A percentile compares a stretch with the other conserved stretches of the same genome.
These are phyloP conservation scores for Aspergillus fischeri DNA, from an alignment of 2,329 filamentous ascomycete species.

Conservation along the genomic window DNA sequence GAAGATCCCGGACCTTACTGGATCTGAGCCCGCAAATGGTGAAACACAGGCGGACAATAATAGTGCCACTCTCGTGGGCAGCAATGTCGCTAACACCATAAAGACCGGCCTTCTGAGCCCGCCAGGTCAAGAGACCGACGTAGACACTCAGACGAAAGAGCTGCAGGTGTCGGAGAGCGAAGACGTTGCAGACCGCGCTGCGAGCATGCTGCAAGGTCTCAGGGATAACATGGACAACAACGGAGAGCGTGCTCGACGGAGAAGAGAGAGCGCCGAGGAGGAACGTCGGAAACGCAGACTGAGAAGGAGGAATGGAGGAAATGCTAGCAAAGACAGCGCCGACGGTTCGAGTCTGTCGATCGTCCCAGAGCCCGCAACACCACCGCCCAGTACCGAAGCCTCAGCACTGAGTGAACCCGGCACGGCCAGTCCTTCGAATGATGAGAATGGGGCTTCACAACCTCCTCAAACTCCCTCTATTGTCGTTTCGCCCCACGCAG, in stretches of 20 bases:
- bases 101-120: conserved; percentile 49
- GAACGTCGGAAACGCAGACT: conserved; percentile 66
- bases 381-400: conserved; percentile 23
- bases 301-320: conserved; percentile 57
- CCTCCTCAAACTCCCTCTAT: conserved; percentile 30
- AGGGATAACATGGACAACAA: conserved; percentile 56
- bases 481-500: conserved; percentile 29
- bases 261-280: conserved; percentile 73
- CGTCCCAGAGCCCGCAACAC: conserved; percentile 30
- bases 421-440: conserved; percentile 19
- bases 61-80: neutral
- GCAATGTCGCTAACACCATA: conserved; percentile 3
- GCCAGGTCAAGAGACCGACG: conserved; percentile 33
- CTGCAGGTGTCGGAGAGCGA: conserved; percentile 51
- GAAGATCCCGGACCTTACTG: conserved; percentile 66
- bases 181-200: conserved; percentile 81
- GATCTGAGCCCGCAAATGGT: conserved; percentile 56
- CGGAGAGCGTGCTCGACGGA: conserved; percentile 56
- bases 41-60: conserved; percentile 47
- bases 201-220: conserved; percentile 77
- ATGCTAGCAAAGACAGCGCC: conserved; percentile 34
- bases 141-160: conserved; percentile 28
- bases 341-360: conserved; percentile 29
- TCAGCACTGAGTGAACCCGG: conserved; percentile 18
- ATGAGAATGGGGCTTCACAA: conserved; percentile 17